A percentile compares a stretch with the other conserved stretches of the same genome.
Evolutionary conservation across 2,329 filamentous ascomycete species (phyloP).

Genomic region (Diaporthe eres): DNA sequence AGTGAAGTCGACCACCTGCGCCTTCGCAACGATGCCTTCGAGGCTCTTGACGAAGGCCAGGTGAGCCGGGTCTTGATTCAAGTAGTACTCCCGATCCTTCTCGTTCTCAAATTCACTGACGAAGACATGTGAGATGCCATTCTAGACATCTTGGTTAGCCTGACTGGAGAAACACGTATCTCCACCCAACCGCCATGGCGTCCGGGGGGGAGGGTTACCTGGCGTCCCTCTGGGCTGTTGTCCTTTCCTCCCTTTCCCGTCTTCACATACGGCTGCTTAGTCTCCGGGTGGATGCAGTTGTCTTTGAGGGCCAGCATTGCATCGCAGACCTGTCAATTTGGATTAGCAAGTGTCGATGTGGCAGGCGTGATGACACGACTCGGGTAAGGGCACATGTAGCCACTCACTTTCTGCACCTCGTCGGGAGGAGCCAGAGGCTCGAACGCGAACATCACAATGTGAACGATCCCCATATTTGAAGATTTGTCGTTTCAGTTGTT

Average conservation of each 20-base stretch:
- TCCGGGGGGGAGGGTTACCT: constrained; percentile 61
- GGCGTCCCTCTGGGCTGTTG: constrained; percentile 71
- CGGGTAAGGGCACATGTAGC: constrained; percentile 1
- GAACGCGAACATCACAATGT: constrained; percentile 79
- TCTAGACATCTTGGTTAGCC: constrained; percentile 53
- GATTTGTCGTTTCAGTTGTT: neutral
- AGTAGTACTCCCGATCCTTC: constrained; percentile 78
- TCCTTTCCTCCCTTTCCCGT: constrained; percentile 71
- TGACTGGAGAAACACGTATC: neutral
- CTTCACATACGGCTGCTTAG: constrained; percentile 72
- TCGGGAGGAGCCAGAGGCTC: constrained; percentile 64
- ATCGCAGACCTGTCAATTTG: constrained; percentile 48
- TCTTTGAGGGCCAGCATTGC: constrained; percentile 65
- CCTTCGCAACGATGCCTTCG: constrained; percentile 63
- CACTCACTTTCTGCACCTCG: constrained; percentile 69
- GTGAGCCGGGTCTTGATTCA: constrained; percentile 75
- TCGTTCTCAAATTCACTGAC: constrained; percentile 75
- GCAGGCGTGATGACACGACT: neutral
- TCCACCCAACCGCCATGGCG: neutral
- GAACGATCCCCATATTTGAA: constrained; percentile 72
- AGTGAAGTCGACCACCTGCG: constrained; percentile 72
- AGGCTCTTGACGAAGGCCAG: constrained; percentile 69
- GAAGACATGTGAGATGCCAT: constrained; percentile 78
- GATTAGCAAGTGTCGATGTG: neutral
- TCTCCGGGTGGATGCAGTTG: constrained; percentile 72